These are phyloP conservation scores for Ceratocystis destructans DNA, from an alignment of 2,329 filamentous ascomycete genomes.

Conservation along the genomic window DNA sequence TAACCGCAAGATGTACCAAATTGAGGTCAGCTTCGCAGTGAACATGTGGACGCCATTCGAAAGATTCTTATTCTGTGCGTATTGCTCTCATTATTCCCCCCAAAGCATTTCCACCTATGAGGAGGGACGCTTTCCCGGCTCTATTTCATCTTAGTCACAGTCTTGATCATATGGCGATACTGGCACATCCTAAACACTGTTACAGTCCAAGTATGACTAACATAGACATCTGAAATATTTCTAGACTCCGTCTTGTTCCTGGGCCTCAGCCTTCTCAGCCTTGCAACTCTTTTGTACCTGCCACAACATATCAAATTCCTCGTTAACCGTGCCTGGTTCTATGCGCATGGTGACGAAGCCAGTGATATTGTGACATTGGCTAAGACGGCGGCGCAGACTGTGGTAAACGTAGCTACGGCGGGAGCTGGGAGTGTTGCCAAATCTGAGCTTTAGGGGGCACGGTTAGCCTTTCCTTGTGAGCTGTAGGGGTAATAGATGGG, in stretches of 20 bases:
- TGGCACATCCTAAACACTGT: constrained; percentile 13
- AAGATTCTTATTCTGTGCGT: constrained; percentile 92
- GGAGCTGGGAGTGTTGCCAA: constrained; percentile 22
- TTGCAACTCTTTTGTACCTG: constrained; percentile 82
- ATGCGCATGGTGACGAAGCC: constrained; percentile 69
- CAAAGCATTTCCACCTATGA: not conserved
- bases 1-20: constrained; percentile 91
- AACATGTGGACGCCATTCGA: constrained; percentile 97
- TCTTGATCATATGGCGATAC: not conserved
- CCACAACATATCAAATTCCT: constrained; percentile 80
- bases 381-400: constrained; percentile 27
- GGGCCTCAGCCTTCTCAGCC: constrained; percentile 70
- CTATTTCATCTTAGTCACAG: not conserved
- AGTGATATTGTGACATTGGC: constrained; percentile 34
- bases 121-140: not conserved
- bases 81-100: not conserved
- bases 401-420: constrained; percentile 25
- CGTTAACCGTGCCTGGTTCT: constrained; percentile 79
- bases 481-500: not conserved
- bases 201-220: not conserved
- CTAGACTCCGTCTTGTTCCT: constrained; percentile 89
- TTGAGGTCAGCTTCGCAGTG: constrained; percentile 89
- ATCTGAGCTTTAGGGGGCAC: constrained; percentile 26
- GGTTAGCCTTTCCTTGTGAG: not conserved
- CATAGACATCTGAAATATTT: not conserved